Base-by-base conservation (phyloP, 257 asterid species). In the Solanum dulcamara region DNA sequence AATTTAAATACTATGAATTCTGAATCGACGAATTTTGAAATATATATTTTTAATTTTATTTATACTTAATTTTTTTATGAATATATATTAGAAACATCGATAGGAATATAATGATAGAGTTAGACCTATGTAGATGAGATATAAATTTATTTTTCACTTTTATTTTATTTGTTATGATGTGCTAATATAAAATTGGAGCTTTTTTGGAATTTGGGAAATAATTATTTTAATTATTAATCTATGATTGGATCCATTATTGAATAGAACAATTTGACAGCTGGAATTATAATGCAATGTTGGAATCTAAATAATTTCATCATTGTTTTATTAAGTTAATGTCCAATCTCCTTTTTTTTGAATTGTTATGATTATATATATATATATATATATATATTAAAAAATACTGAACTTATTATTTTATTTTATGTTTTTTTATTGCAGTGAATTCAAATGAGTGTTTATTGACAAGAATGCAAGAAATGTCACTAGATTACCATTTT, bases 381-480 rank as follows among this genome's bases (percentile, higher is more conserved):
- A 37, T 7, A n/a, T n/a, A n/a, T n/a, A n/a, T n/a, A 50, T 3
- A 28, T 46, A 35, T 70, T n/a, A 74, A 53, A 33, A 37, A 53
- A 64, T 67, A 10, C 22, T n/a, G 5, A 46, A 6, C 2, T 7
- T 57, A 30, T 48, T 48, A 17, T 85, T 22, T 71, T 30, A n/a
- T 81, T 6, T 22, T 22, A 22, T 6, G 4, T 1, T 28, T 3
- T 35, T 66, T 10, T 64, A 46, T 87, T 90, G 91, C 98, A 96
- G 99, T 94, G 80, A 96, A 96, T 88, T 55, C 99, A 38, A 72
- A 96, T 75, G 99, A 96, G 86, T 96, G 98, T 84, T 84, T 96
- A 91, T 88, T 96, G 86, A 94, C 99, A 77, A 94, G 99, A 89
- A 94, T 96, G 98, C 99, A 96, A 91, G 99, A 96, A 77, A 96